phyloP scores from a whole-genome alignment of 2,329 filamentous ascomycete genomes.

The Penicillium sp. region DNA sequence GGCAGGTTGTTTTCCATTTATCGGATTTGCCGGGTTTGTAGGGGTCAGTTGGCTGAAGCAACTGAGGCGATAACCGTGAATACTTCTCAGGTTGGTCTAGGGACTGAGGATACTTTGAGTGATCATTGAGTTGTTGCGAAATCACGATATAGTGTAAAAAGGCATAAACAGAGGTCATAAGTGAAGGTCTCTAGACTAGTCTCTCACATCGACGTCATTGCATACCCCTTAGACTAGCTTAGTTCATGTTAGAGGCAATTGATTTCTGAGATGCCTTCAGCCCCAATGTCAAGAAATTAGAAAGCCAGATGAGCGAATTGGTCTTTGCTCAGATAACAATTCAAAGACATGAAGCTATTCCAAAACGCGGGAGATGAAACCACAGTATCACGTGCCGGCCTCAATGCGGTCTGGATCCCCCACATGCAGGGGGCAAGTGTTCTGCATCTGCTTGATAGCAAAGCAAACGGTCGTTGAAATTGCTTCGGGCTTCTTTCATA shows the following conservation, averaged over 20 bases:
- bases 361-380: neutral
- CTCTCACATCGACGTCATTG: conserved; percentile 4
- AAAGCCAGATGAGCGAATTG: neutral
- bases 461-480: conserved; percentile 5
- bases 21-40: neutral
- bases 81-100: neutral
- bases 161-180: neutral
- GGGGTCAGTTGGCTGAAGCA: neutral
- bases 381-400: conserved; percentile 9
- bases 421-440: conserved; percentile 10
- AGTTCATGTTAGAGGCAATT: neutral
- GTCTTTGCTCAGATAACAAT: neutral
- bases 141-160: neutral
- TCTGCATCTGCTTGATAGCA: conserved; percentile 5
- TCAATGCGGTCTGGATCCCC: conserved; percentile 10
- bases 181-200: neutral
- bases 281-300: neutral
- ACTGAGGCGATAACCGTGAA: no score
- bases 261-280: neutral
- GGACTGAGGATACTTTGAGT: neutral
- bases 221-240: neutral
- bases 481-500: conserved; percentile 5
- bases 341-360: conserved; percentile 3
- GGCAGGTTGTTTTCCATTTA: neutral
- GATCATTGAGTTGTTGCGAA: neutral